These are phyloP conservation scores for Euphrasia arctica DNA, from an alignment of 305 asterid genomes.

Conservation along the genomic window DNA sequence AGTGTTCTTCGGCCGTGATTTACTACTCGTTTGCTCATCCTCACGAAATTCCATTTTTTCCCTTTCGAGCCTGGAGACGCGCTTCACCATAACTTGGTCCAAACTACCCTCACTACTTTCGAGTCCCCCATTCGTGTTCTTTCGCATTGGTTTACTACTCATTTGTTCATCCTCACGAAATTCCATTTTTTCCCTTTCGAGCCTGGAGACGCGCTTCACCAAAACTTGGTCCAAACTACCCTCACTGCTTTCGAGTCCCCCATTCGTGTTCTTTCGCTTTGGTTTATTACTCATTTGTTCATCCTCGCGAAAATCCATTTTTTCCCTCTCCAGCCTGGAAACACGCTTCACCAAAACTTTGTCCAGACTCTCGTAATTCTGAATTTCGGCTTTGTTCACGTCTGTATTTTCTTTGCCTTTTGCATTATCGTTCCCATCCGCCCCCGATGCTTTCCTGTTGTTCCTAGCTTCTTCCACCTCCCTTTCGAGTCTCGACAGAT, in stretches of 20 bases:
- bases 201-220: constrained; percentile 62
- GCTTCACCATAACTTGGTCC: constrained; percentile 71
- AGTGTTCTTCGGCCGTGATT: constrained; percentile 27
- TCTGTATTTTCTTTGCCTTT: constrained; percentile 55
- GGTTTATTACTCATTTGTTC: constrained; percentile 37
- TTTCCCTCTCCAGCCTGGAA: constrained; percentile 68
- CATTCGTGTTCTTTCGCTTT: constrained; percentile 22
- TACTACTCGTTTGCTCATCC: constrained; percentile 35
- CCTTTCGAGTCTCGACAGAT: constrained; percentile 66
- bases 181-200: constrained; percentile 59
- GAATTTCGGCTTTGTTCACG: constrained; percentile 32
- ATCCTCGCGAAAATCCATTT: constrained; percentile 36
- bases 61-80: constrained; percentile 63
- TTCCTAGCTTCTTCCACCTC: constrained; percentile 79
- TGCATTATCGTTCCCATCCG: constrained; percentile 1
- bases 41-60: constrained; percentile 45
- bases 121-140: constrained; percentile 15
- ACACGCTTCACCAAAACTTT: constrained; percentile 73
- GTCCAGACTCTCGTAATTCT: constrained; percentile 55
- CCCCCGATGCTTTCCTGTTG: constrained; percentile 31
- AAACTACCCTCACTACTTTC: constrained; percentile 46
- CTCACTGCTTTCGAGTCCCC: constrained; percentile 32
- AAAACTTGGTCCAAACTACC: constrained; percentile 70
- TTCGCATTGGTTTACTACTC: constrained; percentile 33
- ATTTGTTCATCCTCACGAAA: constrained; percentile 37